Percentiles rank a stretch among this genome's conserved stretches.
phyloP scores from a whole-genome alignment of 768 basidiomycete species.

The Kwoniella dendrophila region DNA sequence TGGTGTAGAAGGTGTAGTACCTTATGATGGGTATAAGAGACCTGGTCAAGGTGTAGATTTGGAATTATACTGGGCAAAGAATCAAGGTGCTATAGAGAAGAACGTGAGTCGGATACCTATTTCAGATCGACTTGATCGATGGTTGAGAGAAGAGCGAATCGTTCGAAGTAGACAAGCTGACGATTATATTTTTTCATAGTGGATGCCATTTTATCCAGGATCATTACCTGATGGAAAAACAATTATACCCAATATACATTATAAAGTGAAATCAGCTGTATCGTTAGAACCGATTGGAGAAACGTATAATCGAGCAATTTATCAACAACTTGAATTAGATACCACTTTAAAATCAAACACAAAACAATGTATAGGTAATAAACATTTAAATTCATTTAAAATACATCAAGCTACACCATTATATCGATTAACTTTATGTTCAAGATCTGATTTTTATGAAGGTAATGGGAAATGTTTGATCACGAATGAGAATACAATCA shows the following conservation, averaged over 20 bases:
- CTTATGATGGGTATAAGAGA: conserved; percentile 5
- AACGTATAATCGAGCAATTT: neutral
- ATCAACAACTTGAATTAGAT: conserved; percentile 1
- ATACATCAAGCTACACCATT: conserved; percentile 23
- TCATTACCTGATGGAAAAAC: conserved; percentile 13
- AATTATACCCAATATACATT: conserved; percentile 21
- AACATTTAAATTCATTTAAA: conserved; percentile 5
- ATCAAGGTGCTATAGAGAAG: conserved; percentile 16
- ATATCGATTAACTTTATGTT: conserved; percentile 22
- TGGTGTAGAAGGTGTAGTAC: conserved; percentile 12
- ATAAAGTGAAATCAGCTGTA: conserved; percentile 12
- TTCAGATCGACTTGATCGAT: neutral
- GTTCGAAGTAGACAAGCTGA: neutral
- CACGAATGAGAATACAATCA: conserved; percentile 16
- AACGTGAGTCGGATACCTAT: conserved; percentile 6
- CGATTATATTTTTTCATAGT: conserved; percentile 3
- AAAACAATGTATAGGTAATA: conserved; percentile 4
- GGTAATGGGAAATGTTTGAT: conserved; percentile 22
- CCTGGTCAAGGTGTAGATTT: conserved; percentile 7
- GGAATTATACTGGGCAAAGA: conserved; percentile 5
- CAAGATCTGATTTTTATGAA: too few relatives aligned
- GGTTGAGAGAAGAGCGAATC: neutral
- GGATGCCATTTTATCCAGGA: conserved; percentile 23
- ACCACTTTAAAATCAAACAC: neutral
- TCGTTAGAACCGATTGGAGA: conserved; percentile 12